Evolutionary conservation across 106 monocot genomes (phyloP).

Genomic region (Allium fistulosum): DNA sequence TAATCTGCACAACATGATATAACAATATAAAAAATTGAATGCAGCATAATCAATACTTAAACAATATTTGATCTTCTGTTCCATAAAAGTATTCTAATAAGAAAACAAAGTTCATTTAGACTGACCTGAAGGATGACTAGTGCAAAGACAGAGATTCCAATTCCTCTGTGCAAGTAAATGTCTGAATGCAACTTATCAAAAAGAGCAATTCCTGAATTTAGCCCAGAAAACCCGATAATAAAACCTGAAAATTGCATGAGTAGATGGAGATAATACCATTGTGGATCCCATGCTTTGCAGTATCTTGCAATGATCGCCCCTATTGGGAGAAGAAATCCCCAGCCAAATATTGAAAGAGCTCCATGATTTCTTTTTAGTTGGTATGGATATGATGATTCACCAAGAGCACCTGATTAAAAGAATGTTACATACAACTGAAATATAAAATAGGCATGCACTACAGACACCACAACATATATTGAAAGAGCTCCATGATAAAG

Average conservation of each 20-base stretch:
- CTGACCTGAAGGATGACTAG: conserved; percentile 69
- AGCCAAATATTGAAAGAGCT: conserved; percentile 50
- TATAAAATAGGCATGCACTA: too few relatives aligned
- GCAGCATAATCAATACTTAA: too few relatives aligned
- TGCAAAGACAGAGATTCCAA: conserved; percentile 58
- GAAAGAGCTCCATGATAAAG: too few relatives aligned
- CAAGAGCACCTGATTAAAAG: conserved; percentile 11
- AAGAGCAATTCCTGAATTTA: conserved; percentile 49
- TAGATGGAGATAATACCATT: conserved; percentile 60
- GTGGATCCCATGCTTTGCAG: conserved; percentile 44
- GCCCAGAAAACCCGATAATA: conserved; percentile 49
- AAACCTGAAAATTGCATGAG: conserved; percentile 54
- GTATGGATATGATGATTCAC: conserved; percentile 40
- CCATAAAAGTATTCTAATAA: too few relatives aligned
- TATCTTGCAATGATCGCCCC: conserved; percentile 62
- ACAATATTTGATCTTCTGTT: too few relatives aligned
- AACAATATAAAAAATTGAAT: too few relatives aligned
- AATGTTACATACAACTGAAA: too few relatives aligned
- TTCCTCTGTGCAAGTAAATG: conserved; percentile 37
- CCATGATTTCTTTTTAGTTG: conserved; percentile 69
- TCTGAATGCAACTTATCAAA: conserved; percentile 43
- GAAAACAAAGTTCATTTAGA: background rate
- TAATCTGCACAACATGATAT: conserved; percentile 17
- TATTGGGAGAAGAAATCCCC: conserved; percentile 69
- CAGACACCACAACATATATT: too few relatives aligned